Evolutionary conservation across 441 rosid genomes (phyloP), one percentile per base, ranked within the genome.

Genomic region (Erodium chrysanthum): DNA sequence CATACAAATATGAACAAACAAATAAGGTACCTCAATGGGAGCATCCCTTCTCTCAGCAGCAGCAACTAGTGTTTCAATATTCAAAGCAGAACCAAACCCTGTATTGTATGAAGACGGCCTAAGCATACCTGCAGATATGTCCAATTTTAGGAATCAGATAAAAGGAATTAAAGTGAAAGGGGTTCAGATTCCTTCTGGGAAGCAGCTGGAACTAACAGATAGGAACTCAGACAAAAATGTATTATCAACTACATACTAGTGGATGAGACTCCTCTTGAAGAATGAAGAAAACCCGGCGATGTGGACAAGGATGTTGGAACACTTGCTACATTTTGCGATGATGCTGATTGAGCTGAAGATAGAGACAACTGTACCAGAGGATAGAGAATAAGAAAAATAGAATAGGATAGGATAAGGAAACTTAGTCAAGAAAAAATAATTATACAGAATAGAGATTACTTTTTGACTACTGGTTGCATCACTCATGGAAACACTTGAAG

Each of bases 21-120:
- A 18, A 25, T 25, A 48, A 1, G 27, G 17, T 80, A 95, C 99
- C 97, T 95, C 97, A 64, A 95, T 84, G 59, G 84, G 93, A 44
- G 86, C 84, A 68, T 90, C 95, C 68, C 98, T 87, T 80, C 97
- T 87, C 84, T 88, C 99, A 29, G 98, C 98, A 70, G 99, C 99
- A 79, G 98, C 96, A 76, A 88, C 96, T 63, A 95, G 87, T 68
- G 99, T 95, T 81, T 89, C 98, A 76, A 95, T 90, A 80, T 89
- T 95, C 88, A 95, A 78, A 63, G 99, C 96, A 72, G 99, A 92
- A 73, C 98, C 99, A 83, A 95, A 95, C 74, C 91, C 99, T 92
- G 80, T 68, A 79, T 48, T 23, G 70, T 61, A 61, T n/a, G 65
- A 61, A 61, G 65, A 61, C 37, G 65, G 64, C 50, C 71, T 59